Conservation (phyloP, 2,329 filamentous ascomycete species). For the Stagonosporopsis vannaccii region DNA sequence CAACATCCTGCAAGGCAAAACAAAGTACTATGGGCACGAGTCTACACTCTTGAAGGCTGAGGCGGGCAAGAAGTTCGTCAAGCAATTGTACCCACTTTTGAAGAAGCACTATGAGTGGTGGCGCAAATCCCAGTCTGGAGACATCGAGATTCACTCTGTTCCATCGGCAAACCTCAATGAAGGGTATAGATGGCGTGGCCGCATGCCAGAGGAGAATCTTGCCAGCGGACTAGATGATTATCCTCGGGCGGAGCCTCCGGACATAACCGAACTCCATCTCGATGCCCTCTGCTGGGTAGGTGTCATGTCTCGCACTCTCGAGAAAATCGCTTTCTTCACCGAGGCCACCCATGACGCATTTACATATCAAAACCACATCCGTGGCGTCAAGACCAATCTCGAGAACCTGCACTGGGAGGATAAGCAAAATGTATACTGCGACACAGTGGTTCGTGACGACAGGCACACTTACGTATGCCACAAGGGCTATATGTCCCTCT, state of each 20-base stretch:
- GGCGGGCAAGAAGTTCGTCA: conserved; percentile 73
- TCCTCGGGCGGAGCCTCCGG: conserved; percentile 86
- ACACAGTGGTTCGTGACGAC: conserved; percentile 87
- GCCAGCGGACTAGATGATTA: conserved; percentile 95
- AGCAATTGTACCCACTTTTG: conserved; percentile 82
- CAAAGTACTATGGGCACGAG: conserved; percentile 62
- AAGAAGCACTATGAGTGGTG: conserved; percentile 93
- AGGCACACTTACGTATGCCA: conserved; percentile 86
- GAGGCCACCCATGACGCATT: conserved; percentile 74
- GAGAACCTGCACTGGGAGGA: conserved; percentile 93
- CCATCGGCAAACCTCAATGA: conserved; percentile 63
- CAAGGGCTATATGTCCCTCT: conserved; percentile 90
- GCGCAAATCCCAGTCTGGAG: conserved; percentile 84
- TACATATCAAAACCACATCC: conserved; percentile 72
- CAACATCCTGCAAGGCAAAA: conserved; percentile 54
- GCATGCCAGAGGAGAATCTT: conserved; percentile 79
- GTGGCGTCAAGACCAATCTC: conserved; percentile 80
- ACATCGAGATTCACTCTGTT: conserved; percentile 52
- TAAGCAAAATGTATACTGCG: conserved; percentile 81
- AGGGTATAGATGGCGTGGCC: conserved; percentile 90
- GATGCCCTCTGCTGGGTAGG: conserved; percentile 95
- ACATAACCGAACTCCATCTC: conserved; percentile 89
- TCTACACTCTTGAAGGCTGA: conserved; percentile 65
- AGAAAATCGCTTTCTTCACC: conserved; percentile 77
- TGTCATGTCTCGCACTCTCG: conserved; percentile 84